Percentiles rank a stretch among this genome's conserved stretches.
Conservation (phyloP, 148 eudicot genomes). For the Beta vulgaris region DNA sequence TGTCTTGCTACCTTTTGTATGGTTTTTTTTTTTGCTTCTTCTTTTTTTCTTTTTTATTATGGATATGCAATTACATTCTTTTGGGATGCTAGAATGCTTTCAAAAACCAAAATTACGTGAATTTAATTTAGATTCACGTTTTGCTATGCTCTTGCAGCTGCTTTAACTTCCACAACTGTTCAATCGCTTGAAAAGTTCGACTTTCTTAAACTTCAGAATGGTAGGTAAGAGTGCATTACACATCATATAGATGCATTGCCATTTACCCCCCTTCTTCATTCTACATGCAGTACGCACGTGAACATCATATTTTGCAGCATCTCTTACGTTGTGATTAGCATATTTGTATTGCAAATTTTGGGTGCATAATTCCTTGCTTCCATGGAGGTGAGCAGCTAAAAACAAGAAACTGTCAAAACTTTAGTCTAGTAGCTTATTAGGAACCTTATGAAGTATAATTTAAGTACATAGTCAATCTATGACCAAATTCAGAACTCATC, state of each 20-base stretch:
- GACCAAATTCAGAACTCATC: neutral
- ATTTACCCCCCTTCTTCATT: neutral
- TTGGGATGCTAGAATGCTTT: neutral
- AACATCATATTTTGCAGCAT: neutral
- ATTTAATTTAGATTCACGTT: conserved; percentile 6
- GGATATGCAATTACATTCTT: conserved; percentile 2
- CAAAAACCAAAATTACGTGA: neutral
- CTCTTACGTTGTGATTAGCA: neutral
- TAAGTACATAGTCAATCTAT: neutral
- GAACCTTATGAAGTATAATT: neutral
- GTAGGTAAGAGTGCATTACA: conserved; percentile 50
- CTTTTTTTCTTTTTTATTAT: too few species aligned
- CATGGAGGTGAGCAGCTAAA: neutral
- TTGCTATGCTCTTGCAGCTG: conserved; percentile 53
- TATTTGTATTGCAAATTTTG: neutral
- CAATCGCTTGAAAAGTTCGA: conserved; percentile 54
- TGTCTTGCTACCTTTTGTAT: too few species aligned
- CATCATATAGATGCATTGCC: neutral
- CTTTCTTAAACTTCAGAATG: conserved; percentile 97
- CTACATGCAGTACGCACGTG: neutral
- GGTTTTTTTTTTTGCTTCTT: too few species aligned
- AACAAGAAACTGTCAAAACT: neutral
- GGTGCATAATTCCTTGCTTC: neutral
- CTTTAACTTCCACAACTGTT: conserved; percentile 46
- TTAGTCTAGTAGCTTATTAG: neutral